phyloP scores from a whole-genome alignment of 2,329 filamentous ascomycete genomes.

The Colletotrichum godetiae region DNA sequence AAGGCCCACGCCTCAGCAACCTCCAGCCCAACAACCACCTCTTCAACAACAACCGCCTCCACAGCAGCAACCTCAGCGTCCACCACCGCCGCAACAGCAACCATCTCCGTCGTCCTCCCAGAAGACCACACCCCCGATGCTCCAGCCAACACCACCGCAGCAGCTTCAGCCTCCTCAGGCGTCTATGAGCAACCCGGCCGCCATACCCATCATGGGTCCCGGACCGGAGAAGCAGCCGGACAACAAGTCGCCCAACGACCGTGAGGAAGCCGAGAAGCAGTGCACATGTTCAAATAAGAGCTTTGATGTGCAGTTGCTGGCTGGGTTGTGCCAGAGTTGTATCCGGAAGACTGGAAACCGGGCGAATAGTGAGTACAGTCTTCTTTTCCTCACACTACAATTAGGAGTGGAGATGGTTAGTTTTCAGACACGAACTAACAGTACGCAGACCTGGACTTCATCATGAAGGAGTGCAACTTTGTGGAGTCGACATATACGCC shows the following conservation, averaged over 20 bases:
- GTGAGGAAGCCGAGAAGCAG: constrained; percentile 44
- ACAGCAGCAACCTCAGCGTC: not conserved
- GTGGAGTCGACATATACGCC: constrained; percentile 42
- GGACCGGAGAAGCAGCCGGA: constrained; percentile 21
- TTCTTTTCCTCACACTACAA: not conserved
- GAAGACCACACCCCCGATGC: not conserved
- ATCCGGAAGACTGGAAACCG: constrained; percentile 45
- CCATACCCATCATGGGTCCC: constrained; percentile 36
- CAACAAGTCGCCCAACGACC: constrained; percentile 20
- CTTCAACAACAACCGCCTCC: not conserved
- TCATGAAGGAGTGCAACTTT: constrained; percentile 51
- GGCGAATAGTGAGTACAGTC: constrained; percentile 45
- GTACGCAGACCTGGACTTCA: constrained; percentile 47
- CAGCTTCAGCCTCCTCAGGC: not conserved
- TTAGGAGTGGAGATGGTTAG: too few relatives aligned
- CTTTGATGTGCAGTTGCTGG: constrained; percentile 52
- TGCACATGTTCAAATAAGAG: constrained; percentile 53
- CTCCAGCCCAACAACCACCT: not conserved
- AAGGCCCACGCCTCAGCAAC: not conserved
- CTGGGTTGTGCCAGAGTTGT: constrained; percentile 52
- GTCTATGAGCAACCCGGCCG: not conserved
- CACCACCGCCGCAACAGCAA: not conserved
- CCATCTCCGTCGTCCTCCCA: not conserved
- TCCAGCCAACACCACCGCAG: not conserved
- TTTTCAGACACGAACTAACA: not conserved